Base-by-base conservation (phyloP, 768 basidiomycete genomes). In the Saitozyma podzolica region DNA sequence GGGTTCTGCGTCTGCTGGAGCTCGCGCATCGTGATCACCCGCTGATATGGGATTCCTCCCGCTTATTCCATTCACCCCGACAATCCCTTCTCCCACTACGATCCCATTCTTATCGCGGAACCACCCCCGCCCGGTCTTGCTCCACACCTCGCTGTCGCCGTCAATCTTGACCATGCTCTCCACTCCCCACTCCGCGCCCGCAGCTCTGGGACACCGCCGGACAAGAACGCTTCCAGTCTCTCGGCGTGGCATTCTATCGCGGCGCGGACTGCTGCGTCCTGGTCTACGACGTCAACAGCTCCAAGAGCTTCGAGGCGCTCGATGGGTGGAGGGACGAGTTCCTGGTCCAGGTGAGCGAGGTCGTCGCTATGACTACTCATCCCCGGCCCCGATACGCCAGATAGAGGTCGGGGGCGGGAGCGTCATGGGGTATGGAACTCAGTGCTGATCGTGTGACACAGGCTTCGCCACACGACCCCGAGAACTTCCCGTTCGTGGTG, bases 281-380 rank as follows among this genome's bases (percentile, higher is more conserved):
- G 45, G 96, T 99, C 17, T 99, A 96, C 81, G 96, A 99, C 79
- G 96, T 98, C 66, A 99, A 99, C 84, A 94, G 91, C 77, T 85
- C 90, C 65, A 99, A 99, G 84, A 94, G 91, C 10, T 99, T 99
- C 70, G 96, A 99, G 82, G 94, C 95, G 37, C 85, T 99, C 53
- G 96, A 98, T 81, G 94, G 92, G 78, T 99, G 96, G 96, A 86
- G 96, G 64, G 96, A 99, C 80, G 96, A 99, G 80, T 99, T 99
- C 82, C 86, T 99, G 71, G 96, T 99, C 73, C 82, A 82, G 76
- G 81, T 80, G 40, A 58, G 80, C 70, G 8, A 41, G 9, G 8
- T 42, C 43, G 29, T n/a, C 50, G 37, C 16, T 29, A 29, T 29
- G 2, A 5, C 29, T 29, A 29, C 29, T 29, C 29, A 5, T 5